Evolutionary conservation across 2,329 filamentous ascomycete genomes (phyloP).

Genomic region (Hypoxylon sp.): DNA sequence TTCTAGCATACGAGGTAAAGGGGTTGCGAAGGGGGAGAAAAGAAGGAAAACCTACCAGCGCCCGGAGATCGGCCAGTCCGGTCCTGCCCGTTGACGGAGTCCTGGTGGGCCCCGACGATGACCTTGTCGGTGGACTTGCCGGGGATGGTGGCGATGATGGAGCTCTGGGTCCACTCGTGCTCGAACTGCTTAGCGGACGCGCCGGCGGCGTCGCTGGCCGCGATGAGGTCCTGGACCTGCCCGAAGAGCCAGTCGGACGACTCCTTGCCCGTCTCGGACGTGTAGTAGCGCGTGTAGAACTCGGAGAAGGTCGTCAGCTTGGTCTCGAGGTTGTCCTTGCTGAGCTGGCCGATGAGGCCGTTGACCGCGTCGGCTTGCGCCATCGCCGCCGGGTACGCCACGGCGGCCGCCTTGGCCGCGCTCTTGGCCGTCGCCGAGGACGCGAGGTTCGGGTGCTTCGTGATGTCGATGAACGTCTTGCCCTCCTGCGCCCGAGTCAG

Average conservation of each 20-base stretch:
- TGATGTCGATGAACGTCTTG: constrained; percentile 81
- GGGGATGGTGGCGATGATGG: constrained; percentile 81
- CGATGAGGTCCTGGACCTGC: constrained; percentile 69
- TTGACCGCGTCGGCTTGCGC: constrained; percentile 64
- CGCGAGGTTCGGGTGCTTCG: constrained; percentile 66
- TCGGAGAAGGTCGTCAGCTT: constrained; percentile 71
- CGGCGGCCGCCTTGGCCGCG: constrained; percentile 51
- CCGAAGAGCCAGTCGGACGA: constrained; percentile 78
- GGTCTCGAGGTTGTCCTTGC: constrained; percentile 69
- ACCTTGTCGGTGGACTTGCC: constrained; percentile 76
- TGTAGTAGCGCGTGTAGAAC: constrained; percentile 74
- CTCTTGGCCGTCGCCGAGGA: constrained; percentile 43
- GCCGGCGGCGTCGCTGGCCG: constrained; percentile 65
- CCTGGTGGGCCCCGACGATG: constrained; percentile 80
- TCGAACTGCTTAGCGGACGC: constrained; percentile 70
- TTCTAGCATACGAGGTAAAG: background rate
- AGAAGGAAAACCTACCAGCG: constrained; percentile 47
- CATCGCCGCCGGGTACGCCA: constrained; percentile 64
- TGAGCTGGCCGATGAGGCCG: constrained; percentile 65
- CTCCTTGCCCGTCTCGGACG: constrained; percentile 69
- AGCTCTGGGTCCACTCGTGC: constrained; percentile 78
- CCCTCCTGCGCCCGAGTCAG: constrained; percentile 62
- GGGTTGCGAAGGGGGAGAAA: no score
- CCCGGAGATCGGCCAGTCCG: constrained; percentile 77
- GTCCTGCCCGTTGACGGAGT: constrained; percentile 80